These are phyloP conservation scores for Lecanicillium sp. DNA, from an alignment of 2,329 filamentous ascomycete species.

Conservation along the genomic window DNA sequence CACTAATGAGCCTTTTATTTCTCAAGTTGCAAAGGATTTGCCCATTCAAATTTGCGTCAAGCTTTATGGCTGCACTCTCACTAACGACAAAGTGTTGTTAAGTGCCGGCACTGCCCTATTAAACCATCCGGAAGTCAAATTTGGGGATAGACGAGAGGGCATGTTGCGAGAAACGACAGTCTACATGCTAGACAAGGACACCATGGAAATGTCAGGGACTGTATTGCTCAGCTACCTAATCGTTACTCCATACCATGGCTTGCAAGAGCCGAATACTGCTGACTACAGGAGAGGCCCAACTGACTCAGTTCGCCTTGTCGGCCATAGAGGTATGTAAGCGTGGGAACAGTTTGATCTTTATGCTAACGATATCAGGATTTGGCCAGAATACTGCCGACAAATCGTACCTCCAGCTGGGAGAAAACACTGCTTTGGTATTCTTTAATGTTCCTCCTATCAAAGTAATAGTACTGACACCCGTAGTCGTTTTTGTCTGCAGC, in stretches of 20 bases:
- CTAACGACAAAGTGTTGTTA: conserved; percentile 10
- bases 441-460: rapidly evolving
- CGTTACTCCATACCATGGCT: conserved; percentile 14
- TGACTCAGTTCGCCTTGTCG: conserved; percentile 16
- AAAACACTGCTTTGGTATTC: conserved; percentile 4
- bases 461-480: background rate
- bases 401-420: conserved; percentile 5
- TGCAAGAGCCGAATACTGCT: conserved; percentile 6
- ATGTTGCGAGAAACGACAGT: conserved; percentile 23
- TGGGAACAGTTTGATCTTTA: background rate
- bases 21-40: conserved; percentile 9
- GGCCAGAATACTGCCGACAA: conserved; percentile 4
- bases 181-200: conserved; percentile 21
- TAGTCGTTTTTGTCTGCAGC: conserved; percentile 5
- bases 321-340: conserved; percentile 22
- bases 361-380: background rate
- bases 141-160: conserved; percentile 20
- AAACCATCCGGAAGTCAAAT: conserved; percentile 13
- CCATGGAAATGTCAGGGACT: conserved; percentile 19
- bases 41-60: conserved; percentile 14
- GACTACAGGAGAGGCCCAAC: background rate
- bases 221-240: conserved; percentile 26
- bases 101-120: conserved; percentile 21
- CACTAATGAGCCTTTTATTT: conserved; percentile 15
- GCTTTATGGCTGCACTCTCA: conserved; percentile 8